Percentiles rank a stretch among this genome's conserved stretches.
Conservation (phyloP, 163 green algal species). For the Botryococcus braunii region DNA sequence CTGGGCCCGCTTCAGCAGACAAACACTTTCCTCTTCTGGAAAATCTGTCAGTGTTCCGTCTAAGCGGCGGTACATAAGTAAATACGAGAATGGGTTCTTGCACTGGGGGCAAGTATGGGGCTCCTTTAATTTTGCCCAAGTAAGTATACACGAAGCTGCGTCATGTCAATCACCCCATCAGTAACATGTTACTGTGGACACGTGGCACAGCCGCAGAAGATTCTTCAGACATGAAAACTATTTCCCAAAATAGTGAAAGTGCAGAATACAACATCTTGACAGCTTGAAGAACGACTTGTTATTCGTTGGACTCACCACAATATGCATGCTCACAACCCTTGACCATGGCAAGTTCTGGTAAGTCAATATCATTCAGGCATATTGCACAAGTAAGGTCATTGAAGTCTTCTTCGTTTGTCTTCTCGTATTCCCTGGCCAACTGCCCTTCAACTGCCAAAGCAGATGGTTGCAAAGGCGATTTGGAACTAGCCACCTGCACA, state of each 20-base stretch:
- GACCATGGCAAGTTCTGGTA: conserved; percentile 40
- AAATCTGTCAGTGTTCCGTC: conserved; percentile 67
- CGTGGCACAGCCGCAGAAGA: too few relatives aligned
- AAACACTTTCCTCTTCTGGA: conserved; percentile 56
- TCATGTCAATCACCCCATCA: too few relatives aligned
- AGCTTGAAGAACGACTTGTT: too few relatives aligned
- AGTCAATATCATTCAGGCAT: conserved; percentile 42
- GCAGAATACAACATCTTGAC: too few relatives aligned
- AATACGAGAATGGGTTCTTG: conserved; percentile 61
- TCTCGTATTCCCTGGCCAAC: too few relatives aligned
- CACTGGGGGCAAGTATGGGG: conserved; percentile 63
- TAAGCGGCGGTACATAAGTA: conserved; percentile 61
- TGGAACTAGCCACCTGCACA: too few relatives aligned
- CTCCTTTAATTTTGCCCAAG: conserved; percentile 52
- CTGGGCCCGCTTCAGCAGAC: conserved; percentile 57
- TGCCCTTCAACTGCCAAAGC: too few relatives aligned
- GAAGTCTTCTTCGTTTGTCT: not conserved
- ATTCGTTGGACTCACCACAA: conserved; percentile 30
- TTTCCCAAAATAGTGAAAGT: too few relatives aligned
- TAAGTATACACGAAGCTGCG: conserved; percentile 60
- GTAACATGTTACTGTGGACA: too few relatives aligned
- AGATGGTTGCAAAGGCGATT: too few relatives aligned
- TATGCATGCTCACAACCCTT: conserved; percentile 61
- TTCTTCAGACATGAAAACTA: too few relatives aligned
- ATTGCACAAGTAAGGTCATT: conserved; percentile 52